A percentile compares a stretch with the other conserved stretches of the same genome.
These are phyloP conservation scores for Brassica balearica DNA, from an alignment of 441 rosid genomes.

Conservation along the genomic window DNA sequence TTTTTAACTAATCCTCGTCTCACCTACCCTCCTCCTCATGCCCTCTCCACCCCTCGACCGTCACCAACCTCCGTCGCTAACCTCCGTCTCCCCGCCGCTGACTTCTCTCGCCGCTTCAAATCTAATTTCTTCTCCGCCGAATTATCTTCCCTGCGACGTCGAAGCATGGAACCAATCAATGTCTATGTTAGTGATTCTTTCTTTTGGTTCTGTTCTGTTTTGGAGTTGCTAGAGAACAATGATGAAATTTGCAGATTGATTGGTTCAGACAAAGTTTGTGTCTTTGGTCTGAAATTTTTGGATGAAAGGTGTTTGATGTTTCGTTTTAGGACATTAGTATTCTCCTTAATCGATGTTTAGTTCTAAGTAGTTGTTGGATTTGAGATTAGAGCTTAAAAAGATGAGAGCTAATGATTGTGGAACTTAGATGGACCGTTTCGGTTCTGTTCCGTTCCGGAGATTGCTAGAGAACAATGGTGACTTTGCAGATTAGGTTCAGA, in stretches of 20 bases:
- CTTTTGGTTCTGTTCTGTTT: too few species aligned
- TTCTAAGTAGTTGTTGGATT: constrained; percentile 1
- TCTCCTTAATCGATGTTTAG: not conserved
- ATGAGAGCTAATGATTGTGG: too few species aligned
- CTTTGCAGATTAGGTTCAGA: too few species aligned
- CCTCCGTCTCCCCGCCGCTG: constrained; percentile 29
- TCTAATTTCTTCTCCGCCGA: constrained; percentile 28
- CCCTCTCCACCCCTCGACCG: constrained; percentile 15
- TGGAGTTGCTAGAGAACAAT: not conserved
- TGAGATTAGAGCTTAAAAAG: not conserved
- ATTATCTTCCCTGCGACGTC: constrained; percentile 10
- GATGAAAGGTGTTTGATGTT: too few species aligned
- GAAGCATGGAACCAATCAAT: constrained; percentile 29
- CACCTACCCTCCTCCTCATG: constrained; percentile 38
- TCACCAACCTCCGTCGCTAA: constrained; percentile 41
- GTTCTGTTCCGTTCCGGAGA: too few species aligned
- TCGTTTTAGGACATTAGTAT: too few species aligned
- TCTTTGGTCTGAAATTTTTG: not conserved
- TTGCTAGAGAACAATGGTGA: too few species aligned
- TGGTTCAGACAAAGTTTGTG: not conserved
- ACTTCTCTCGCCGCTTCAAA: constrained; percentile 14
- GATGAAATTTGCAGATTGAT: not conserved
- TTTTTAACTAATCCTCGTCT: constrained; percentile 17
- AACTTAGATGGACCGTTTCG: too few species aligned
- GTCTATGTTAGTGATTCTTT: constrained; percentile 37